Percentiles rank a stretch among this genome's conserved stretches.
Evolutionary conservation across 202 grass and related monocot genomes (phyloP).

Genomic region (Saccharum hybrid): DNA sequence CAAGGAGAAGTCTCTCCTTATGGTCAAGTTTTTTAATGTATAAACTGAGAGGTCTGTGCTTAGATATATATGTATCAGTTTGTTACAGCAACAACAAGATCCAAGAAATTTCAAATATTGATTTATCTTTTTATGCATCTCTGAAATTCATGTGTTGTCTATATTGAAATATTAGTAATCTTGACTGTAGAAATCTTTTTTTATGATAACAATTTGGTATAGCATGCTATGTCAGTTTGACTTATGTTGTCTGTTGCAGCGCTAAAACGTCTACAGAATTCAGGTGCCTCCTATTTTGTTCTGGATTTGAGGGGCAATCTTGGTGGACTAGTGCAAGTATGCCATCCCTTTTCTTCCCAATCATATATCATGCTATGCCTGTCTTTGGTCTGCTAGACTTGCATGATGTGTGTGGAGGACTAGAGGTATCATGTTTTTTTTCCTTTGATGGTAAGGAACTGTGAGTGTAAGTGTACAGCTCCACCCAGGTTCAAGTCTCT

Average conservation of each 20-base stretch:
- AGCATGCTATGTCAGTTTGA: conserved; percentile 36
- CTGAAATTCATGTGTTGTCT: conserved; percentile 28
- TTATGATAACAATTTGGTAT: neutral
- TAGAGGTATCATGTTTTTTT: conserved; percentile 2
- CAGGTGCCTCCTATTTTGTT: conserved; percentile 87
- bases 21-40: neutral
- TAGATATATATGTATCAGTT: neutral
- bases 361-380: neutral
- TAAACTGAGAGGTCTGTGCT: conserved; percentile 22
- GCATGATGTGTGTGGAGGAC: conserved; percentile 1
- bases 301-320: conserved; percentile 98
- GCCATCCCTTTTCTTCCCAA: conserved; percentile 30
- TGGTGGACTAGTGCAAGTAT: conserved; percentile 93
- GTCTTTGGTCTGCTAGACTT: conserved; percentile 34
- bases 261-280: conserved; percentile 71
- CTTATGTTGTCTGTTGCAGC: conserved; percentile 62
- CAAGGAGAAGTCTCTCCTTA: neutral
- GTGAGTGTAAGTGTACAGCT: neutral
- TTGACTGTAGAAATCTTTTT: neutral
- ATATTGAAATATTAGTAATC: conserved; percentile 17
- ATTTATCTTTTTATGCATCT: conserved; percentile 34
- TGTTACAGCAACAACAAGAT: neutral
- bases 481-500: neutral
- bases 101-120: neutral
- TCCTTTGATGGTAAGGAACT: neutral